Conservation (phyloP, 768 basidiomycete genomes). For the Amanita subjunquillea region DNA sequence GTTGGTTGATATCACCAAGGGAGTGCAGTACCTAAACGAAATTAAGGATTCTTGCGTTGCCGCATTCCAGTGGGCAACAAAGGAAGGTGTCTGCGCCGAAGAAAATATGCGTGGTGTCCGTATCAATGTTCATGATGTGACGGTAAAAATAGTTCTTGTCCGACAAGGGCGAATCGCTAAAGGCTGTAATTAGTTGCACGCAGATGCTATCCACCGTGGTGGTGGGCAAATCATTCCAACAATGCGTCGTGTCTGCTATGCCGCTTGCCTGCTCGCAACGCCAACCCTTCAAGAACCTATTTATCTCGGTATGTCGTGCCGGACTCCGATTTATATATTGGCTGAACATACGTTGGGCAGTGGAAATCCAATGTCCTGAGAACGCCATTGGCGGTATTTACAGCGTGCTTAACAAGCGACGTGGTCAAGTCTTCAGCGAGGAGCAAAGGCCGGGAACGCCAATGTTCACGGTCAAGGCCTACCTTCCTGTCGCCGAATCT, state of each 20-base stretch:
- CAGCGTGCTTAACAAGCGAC: constrained; percentile 86
- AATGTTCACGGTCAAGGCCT: constrained; percentile 99
- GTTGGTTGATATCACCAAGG: constrained; percentile 97
- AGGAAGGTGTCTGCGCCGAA: constrained; percentile 93
- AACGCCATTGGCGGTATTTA: constrained; percentile 97
- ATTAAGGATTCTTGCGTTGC: constrained; percentile 99
- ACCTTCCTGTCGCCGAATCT: constrained; percentile 84
- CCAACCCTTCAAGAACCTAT: constrained; percentile 94
- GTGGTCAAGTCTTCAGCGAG: constrained; percentile 97
- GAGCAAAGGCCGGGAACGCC: constrained; percentile 96
- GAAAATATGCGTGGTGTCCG: constrained; percentile 99
- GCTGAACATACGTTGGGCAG: constrained; percentile 25
- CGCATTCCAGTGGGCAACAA: constrained; percentile 99
- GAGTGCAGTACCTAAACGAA: constrained; percentile 98
- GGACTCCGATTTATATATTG: neutral
- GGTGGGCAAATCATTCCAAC: constrained; percentile 98
- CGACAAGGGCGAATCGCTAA: neutral
- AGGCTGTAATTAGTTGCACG: constrained; percentile 55
- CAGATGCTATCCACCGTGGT: constrained; percentile 99
- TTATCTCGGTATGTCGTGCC: constrained; percentile 60
- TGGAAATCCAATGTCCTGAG: constrained; percentile 98
- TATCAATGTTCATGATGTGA: constrained; percentile 92
- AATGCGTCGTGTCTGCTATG: constrained; percentile 92
- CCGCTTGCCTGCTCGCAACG: constrained; percentile 84
- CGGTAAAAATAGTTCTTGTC: constrained; percentile 38